A percentile compares a stretch with the other conserved stretches of the same genome.
These are phyloP conservation scores for Ogataea kodamae DNA, from an alignment of 805 yeast genomes.

Conservation along the genomic window DNA sequence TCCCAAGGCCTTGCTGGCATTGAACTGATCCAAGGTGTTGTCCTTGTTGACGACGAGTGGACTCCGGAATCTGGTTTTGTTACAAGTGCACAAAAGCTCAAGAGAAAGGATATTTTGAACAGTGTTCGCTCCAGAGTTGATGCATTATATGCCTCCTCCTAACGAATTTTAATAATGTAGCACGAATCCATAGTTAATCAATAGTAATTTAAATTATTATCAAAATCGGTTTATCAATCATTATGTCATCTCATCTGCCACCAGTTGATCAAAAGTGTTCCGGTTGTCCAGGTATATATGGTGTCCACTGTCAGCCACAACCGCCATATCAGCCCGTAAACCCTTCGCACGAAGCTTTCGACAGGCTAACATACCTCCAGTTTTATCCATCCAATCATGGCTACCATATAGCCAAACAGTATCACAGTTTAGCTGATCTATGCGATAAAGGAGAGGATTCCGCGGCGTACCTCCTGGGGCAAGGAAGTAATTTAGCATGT, in stretches of 20 bases:
- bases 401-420: slow-evolving; percentile 86
- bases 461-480: slow-evolving; percentile 93
- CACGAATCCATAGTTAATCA: slow-evolving; percentile 5
- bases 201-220: not conserved
- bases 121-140: slow-evolving; percentile 68
- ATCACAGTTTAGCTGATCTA: slow-evolving; percentile 53
- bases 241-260: slow-evolving; percentile 48
- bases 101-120: slow-evolving; percentile 81
- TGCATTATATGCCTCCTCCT: slow-evolving; percentile 44
- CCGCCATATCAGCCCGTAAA: slow-evolving; percentile 17
- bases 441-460: slow-evolving; percentile 57
- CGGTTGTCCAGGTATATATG: slow-evolving; percentile 74
- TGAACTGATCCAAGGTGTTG: slow-evolving; percentile 77
- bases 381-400: slow-evolving; percentile 58
- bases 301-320: slow-evolving; percentile 63
- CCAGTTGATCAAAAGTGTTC: slow-evolving; percentile 46
- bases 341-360: slow-evolving; percentile 33
- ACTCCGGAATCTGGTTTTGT: slow-evolving; percentile 94
- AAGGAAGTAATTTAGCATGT: slow-evolving; percentile 74
- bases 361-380: slow-evolving; percentile 44
- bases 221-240: slow-evolving; percentile 1
- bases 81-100: slow-evolving; percentile 94
- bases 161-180: slow-evolving; percentile 5
- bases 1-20: slow-evolving; percentile 79
- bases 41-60: slow-evolving; percentile 88